phyloP scores from a whole-genome alignment of 345 rosid species.

The Chamaenerion angustifolium region DNA sequence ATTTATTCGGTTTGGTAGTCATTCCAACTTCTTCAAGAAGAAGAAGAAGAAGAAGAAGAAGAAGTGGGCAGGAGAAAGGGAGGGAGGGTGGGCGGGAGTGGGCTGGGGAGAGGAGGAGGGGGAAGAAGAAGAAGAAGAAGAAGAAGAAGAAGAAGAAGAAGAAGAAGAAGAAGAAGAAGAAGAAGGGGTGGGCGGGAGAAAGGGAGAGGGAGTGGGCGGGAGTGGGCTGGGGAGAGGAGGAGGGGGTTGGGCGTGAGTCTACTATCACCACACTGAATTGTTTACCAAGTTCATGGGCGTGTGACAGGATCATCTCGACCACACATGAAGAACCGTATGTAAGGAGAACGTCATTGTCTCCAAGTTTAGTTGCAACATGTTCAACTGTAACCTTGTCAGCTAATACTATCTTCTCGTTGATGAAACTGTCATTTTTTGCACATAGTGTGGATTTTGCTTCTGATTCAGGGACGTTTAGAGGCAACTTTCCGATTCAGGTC shows the following conservation, averaged over 20 bases:
- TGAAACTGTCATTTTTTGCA: constrained; percentile 67
- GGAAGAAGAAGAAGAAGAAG: no score
- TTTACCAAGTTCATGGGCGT: constrained; percentile 75
- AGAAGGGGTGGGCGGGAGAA: no score
- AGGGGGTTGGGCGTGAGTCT: constrained; percentile 79
- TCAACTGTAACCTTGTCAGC: constrained; percentile 70
- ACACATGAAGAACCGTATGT: constrained; percentile 73
- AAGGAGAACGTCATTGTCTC: constrained; percentile 89
- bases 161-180: no score
- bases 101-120: no score
- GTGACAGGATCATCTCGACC: constrained; percentile 76
- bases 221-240: no score
- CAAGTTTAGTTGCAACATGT: constrained; percentile 74
- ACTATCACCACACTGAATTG: constrained; percentile 79
- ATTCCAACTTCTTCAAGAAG: no score
- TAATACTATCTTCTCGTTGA: constrained; percentile 60
- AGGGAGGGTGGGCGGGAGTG: no score
- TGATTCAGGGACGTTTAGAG: constrained; percentile 44
- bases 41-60: no score
- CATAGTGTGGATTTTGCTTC: constrained; percentile 65
- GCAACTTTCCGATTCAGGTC: constrained; percentile 60
- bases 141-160: no score
- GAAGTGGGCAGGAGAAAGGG: no score
- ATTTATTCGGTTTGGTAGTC: no score
- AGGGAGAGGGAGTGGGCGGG: no score